These are phyloP conservation scores for Monascus ruber DNA, from an alignment of 2,329 filamentous ascomycete species.

Conservation along the genomic window DNA sequence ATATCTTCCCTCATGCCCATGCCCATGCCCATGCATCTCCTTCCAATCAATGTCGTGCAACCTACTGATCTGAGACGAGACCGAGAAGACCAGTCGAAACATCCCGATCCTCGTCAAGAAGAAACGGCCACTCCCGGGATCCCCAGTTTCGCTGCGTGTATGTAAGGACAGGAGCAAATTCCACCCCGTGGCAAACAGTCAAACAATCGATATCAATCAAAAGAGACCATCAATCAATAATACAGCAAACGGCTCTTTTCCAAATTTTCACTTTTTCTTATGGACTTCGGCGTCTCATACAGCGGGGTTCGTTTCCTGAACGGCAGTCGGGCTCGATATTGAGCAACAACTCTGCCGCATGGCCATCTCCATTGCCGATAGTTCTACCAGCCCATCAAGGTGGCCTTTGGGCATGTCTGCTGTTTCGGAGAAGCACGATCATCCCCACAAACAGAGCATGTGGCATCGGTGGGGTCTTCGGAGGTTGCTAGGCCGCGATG, in stretches of 20 bases:
- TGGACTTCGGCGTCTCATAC: conserved; percentile 23
- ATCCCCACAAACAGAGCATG: conserved; percentile 31
- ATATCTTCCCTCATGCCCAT: too few relatives aligned
- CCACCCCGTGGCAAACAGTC: neutral
- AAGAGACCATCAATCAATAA: too few relatives aligned
- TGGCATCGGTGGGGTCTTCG: conserved; percentile 34
- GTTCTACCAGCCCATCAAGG: conserved; percentile 22
- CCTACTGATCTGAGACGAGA: too few relatives aligned
- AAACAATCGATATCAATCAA: neutral
- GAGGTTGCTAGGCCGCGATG: conserved; percentile 32
- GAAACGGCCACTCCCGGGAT: too few relatives aligned
- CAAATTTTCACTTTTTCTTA: conserved; percentile 10
- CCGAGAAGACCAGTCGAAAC: too few relatives aligned
- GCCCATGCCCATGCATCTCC: too few relatives aligned
- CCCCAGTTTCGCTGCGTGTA: too few relatives aligned
- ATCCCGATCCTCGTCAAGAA: too few relatives aligned
- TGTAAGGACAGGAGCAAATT: too few relatives aligned
- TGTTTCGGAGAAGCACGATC: conserved; percentile 22
- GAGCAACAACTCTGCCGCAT: conserved; percentile 19
- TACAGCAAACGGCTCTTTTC: neutral
- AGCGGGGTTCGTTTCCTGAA: conserved; percentile 20
- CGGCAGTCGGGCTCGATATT: conserved; percentile 19
- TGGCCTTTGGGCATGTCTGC: conserved; percentile 22
- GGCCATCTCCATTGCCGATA: conserved; percentile 32
- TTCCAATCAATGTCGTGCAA: too few relatives aligned